Evolutionary conservation across 257 asterid genomes (phyloP).

Genomic region (Ilex asprella): DNA sequence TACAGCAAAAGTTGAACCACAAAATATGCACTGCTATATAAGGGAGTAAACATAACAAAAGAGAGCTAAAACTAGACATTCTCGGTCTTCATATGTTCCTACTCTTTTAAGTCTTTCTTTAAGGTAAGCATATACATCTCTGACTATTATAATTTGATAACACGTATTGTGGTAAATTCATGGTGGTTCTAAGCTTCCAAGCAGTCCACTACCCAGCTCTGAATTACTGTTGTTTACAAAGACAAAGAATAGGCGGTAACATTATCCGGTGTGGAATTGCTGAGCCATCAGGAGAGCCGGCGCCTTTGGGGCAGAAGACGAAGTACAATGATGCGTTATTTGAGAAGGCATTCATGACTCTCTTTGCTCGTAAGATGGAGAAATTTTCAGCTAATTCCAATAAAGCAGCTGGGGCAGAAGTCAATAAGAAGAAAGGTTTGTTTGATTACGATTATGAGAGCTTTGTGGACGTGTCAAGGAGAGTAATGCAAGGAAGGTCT

Average conservation of each 20-base stretch:
- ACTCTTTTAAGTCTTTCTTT: not conserved
- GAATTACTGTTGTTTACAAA: slow-evolving; percentile 8
- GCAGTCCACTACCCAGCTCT: slow-evolving; percentile 25
- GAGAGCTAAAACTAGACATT: not conserved
- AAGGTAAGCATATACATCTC: not conserved
- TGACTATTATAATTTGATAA: not conserved
- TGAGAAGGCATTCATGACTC: slow-evolving; percentile 71
- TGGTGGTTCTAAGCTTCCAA: slow-evolving; percentile 47
- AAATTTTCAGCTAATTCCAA: slow-evolving; percentile 32
- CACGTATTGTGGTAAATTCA: slow-evolving; percentile 3
- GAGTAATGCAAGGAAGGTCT: slow-evolving; percentile 68
- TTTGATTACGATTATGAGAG: slow-evolving; percentile 76
- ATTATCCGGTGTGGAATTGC: slow-evolving; percentile 68
- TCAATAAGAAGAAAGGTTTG: slow-evolving; percentile 30
- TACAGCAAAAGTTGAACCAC: not conserved
- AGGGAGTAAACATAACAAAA: not conserved
- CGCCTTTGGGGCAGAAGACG: slow-evolving; percentile 88
- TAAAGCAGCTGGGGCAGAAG: slow-evolving; percentile 1
- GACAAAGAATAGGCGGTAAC: not conserved
- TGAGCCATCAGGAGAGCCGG: slow-evolving; percentile 81
- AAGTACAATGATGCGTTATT: slow-evolving; percentile 79
- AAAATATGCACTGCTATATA: not conserved
- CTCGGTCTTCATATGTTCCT: not conserved
- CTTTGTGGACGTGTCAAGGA: slow-evolving; percentile 66
- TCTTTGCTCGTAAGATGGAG: slow-evolving; percentile 87